Conservation (phyloP, 495 filamentous ascomycete species). For the Penicillium turbatum region DNA sequence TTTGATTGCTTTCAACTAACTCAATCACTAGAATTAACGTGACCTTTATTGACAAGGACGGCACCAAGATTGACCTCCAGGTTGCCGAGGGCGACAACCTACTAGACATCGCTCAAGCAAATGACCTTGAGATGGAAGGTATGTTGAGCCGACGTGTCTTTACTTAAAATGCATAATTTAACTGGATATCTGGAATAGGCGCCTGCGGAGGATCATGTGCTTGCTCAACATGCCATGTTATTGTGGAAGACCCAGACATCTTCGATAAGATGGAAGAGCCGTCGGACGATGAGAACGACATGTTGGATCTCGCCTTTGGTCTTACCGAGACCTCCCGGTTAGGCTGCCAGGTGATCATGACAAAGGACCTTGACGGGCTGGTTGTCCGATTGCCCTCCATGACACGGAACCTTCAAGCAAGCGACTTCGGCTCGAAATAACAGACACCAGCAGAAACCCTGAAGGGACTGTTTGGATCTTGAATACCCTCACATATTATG, state of each 20-base stretch:
- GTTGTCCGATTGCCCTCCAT: constrained; percentile 80
- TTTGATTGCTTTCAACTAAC: background rate
- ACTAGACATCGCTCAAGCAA: constrained; percentile 86
- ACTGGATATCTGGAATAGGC: constrained; percentile 38
- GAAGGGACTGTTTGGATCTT: background rate
- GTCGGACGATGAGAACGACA: constrained; percentile 97
- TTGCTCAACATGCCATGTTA: constrained; percentile 96
- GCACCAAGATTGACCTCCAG: constrained; percentile 64
- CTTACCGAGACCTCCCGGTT: constrained; percentile 93
- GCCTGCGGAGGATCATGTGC: constrained; percentile 95
- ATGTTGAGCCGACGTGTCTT: constrained; percentile 13
- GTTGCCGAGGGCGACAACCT: constrained; percentile 86
- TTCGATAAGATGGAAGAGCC: constrained; percentile 93
- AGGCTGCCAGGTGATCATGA: constrained; percentile 93
- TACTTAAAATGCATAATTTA: background rate
- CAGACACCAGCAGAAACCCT: background rate
- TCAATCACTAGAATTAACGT: constrained; percentile 63
- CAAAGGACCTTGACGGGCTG: constrained; percentile 80
- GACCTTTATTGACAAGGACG: constrained; percentile 95
- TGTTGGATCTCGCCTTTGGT: constrained; percentile 95
- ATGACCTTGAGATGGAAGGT: constrained; percentile 98
- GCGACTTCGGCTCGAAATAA: constrained; percentile 66
- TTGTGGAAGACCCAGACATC: constrained; percentile 75
- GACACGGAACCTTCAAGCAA: constrained; percentile 94
- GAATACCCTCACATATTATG: background rate